Evolutionary conservation across 139 green algal genomes (phyloP), one percentile per base, ranked within the genome.

Genomic region (Ettlia oleoabundans): DNA sequence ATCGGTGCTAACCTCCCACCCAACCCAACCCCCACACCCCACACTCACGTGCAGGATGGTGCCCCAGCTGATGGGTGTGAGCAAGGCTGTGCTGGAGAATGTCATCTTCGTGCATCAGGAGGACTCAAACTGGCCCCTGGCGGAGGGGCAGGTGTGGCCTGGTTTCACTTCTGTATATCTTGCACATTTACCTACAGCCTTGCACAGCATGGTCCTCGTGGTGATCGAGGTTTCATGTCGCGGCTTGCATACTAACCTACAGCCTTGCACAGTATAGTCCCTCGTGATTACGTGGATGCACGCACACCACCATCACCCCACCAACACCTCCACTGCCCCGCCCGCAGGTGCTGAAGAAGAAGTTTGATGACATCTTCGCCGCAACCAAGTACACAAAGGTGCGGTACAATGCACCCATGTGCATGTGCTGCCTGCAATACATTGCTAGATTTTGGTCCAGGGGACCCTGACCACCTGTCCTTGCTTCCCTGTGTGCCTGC

Each of bases 61-160:
- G 64, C 96, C 96, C 6, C 80, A 61, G 1, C 84, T 99, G 26
- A 99, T 99, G 97, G 95, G 95, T 3, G 96, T 99, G 33, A 94
- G 84, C 37, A 98, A 98, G 80, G 94, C 92, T 6, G 86, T 97
- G 9, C 89, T 99, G 78, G 97, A 99, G 74, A 98, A 97, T 80
- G 97, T 99, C 30, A 97, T 99, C 55, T 99, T 99, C 82, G 97
- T 99, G 62, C 97, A 99, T 87, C 96, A 99, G 85, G 97, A 99
- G 81, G 97, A 99, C 30, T 94, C 90, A 80, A 98, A 98, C 88
- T 99, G 97, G 97, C 97, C 97, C 13, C 90, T 99, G 69, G 91
- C 90, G 4, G 97, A 99, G 63, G 91, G 86, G 15, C 78, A 90
- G 52, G 88, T 89, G 70, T 2, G 69, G n/a, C n/a, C n/a, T n/a